A percentile compares a stretch with the other conserved stretches of the same genome.
Evolutionary conservation across 768 basidiomycete genomes (phyloP).

Genomic region (Holtermanniella nyarrowii): DNA sequence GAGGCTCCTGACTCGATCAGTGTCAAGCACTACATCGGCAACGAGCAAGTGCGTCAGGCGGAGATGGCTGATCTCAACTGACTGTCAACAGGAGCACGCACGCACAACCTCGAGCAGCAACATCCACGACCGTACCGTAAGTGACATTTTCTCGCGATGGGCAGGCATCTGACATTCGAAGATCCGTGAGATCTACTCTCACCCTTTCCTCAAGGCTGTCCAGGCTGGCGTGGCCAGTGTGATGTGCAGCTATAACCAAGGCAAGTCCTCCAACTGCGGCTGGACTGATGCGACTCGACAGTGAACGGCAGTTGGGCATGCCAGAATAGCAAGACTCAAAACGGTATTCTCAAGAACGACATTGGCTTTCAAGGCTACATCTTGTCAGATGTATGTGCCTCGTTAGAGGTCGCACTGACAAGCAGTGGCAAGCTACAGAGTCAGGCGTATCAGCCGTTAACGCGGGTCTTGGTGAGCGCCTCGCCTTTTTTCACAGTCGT

Average conservation of each 20-base stretch:
- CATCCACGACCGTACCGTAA: slow-evolving; percentile 68
- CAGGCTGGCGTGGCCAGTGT: slow-evolving; percentile 57
- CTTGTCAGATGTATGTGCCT: slow-evolving; percentile 22
- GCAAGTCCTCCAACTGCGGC: no score
- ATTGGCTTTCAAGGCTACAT: slow-evolving; percentile 41
- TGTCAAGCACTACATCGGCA: slow-evolving; percentile 38
- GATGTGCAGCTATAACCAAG: slow-evolving; percentile 41
- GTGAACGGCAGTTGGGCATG: slow-evolving; percentile 40
- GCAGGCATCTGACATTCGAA: no score
- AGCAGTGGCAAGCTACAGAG: slow-evolving; percentile 28
- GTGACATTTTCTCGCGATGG: slow-evolving; percentile 28
- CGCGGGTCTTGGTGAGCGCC: slow-evolving; percentile 9
- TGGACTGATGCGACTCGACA: slow-evolving; percentile 1
- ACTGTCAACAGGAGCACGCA: neutral
- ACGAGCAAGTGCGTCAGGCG: slow-evolving; percentile 46
- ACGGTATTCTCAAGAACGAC: slow-evolving; percentile 41
- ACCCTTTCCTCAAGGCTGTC: slow-evolving; percentile 48
- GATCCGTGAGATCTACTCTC: slow-evolving; percentile 30
- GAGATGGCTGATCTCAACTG: neutral
- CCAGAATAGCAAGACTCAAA: slow-evolving; percentile 36
- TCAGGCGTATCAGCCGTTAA: slow-evolving; percentile 30
- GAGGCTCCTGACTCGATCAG: slow-evolving; percentile 3
- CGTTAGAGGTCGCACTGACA: neutral
- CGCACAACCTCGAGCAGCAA: slow-evolving; percentile 47
- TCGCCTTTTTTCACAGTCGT: no score